Conservation (phyloP, 2,329 filamentous ascomycete genomes). For the Camillea tinctor region DNA sequence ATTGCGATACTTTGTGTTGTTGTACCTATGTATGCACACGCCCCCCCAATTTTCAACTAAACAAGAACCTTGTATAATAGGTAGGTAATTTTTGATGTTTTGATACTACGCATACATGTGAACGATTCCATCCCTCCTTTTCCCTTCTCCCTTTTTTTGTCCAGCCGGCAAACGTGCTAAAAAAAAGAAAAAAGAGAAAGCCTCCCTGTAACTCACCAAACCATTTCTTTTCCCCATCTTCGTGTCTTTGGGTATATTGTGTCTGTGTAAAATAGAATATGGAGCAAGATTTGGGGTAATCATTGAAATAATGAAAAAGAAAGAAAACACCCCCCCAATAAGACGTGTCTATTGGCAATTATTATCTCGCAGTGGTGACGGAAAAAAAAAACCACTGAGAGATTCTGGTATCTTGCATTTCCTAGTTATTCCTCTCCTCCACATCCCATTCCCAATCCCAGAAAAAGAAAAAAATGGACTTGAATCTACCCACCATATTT, state of each 20-base stretch:
- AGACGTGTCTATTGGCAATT: background rate
- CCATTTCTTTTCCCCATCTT: background rate
- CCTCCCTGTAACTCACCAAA: background rate
- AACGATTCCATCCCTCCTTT: background rate
- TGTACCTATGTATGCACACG: no score
- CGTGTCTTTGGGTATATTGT: background rate
- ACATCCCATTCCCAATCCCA: background rate
- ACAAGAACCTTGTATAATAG: background rate
- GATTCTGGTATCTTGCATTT: background rate
- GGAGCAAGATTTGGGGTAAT: background rate
- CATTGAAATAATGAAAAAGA: background rate
- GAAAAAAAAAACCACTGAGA: background rate
- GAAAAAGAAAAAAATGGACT: background rate
- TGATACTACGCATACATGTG: background rate
- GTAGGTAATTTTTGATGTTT: background rate
- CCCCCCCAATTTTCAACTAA: background rate
- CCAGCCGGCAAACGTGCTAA: background rate
- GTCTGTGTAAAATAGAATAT: background rate
- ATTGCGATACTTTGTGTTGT: no score
- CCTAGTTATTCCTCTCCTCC: background rate
- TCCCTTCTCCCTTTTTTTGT: background rate
- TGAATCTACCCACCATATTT: background rate
- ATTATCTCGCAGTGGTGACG: background rate
- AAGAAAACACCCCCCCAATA: background rate
- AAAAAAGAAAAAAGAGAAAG: no score